Percentiles rank a stretch among this genome's conserved stretches.
Conservation (phyloP, 345 rosid species). For the Cardiospermum halicacabum region DNA sequence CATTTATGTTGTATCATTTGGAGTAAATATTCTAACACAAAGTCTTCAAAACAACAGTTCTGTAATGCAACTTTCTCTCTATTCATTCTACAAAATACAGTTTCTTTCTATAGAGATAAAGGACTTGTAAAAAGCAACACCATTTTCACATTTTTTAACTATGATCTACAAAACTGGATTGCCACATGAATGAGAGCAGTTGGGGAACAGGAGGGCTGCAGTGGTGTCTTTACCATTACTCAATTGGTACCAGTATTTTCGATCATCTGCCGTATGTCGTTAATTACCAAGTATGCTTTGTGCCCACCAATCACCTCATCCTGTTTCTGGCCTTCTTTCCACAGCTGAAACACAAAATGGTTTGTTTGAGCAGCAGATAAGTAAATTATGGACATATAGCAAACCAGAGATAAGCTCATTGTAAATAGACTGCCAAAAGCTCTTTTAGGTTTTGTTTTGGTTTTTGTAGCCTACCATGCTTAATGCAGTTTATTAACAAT, state of each 20-base stretch:
- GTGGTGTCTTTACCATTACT: not conserved
- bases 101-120: not conserved
- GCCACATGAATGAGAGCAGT: not conserved
- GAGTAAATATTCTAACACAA: too few species aligned
- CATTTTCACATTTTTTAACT: too few species aligned
- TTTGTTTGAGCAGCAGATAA: not conserved
- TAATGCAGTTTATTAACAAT: not conserved
- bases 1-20: too few species aligned
- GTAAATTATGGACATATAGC: not conserved
- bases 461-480: not conserved
- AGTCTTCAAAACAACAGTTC: not conserved
- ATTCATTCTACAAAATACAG: not conserved
- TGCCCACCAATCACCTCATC: conserved; percentile 83
- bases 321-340: conserved; percentile 78
- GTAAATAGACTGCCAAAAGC: not conserved
- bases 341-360: conserved; percentile 39
- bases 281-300: conserved; percentile 65
- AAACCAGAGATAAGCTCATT: not conserved
- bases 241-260: conserved; percentile 35
- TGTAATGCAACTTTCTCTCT: not conserved
- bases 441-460: not conserved
- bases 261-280: conserved; percentile 73
- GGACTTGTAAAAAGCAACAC: not conserved
- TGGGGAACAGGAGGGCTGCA: not conserved
- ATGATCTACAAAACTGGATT: not conserved